Evolutionary conservation across 78 protist genomes (phyloP).

Genomic region (Dictyostelium purpureum): DNA sequence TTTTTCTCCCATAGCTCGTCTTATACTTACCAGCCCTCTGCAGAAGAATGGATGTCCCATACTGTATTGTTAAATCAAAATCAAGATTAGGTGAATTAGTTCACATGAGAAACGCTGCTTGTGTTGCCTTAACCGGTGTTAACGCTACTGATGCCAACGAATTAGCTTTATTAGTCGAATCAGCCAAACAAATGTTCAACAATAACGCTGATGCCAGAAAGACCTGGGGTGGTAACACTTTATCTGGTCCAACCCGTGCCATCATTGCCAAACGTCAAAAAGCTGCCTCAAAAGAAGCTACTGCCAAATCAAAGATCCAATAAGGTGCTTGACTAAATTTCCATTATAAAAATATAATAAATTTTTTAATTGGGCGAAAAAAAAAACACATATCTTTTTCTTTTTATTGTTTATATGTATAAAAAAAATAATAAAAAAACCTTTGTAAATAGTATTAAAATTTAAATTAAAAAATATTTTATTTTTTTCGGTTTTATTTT

Average conservation of each 20-base stretch:
- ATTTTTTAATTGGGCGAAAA: no score
- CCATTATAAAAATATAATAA: no score
- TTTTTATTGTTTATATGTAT: background rate
- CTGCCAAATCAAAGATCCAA: conserved; percentile 43
- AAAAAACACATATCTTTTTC: no score
- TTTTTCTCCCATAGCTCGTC: conserved; percentile 88
- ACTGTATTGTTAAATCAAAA: conserved; percentile 98
- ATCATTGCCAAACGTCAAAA: conserved; percentile 39
- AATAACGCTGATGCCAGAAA: conserved; percentile 75
- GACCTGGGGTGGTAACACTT: conserved; percentile 72
- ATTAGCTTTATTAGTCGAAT: conserved; percentile 44
- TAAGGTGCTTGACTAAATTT: background rate
- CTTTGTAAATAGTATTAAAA: background rate
- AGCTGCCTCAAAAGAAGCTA: conserved; percentile 42
- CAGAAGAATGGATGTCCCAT: conserved; percentile 98
- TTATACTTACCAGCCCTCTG: conserved; percentile 99
- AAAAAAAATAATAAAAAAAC: background rate
- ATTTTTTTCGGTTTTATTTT: background rate
- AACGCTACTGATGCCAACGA: conserved; percentile 54
- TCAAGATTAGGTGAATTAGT: conserved; percentile 96
- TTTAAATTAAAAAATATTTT: background rate
- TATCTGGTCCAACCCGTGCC: conserved; percentile 44
- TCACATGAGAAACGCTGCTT: conserved; percentile 95
- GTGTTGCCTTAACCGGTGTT: conserved; percentile 94
- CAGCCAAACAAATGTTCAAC: conserved; percentile 77